Percentiles rank a stretch among this genome's conserved stretches.
phyloP scores from a whole-genome alignment of 2,329 filamentous ascomycete species.

The Pestalotiopsis fici region DNA sequence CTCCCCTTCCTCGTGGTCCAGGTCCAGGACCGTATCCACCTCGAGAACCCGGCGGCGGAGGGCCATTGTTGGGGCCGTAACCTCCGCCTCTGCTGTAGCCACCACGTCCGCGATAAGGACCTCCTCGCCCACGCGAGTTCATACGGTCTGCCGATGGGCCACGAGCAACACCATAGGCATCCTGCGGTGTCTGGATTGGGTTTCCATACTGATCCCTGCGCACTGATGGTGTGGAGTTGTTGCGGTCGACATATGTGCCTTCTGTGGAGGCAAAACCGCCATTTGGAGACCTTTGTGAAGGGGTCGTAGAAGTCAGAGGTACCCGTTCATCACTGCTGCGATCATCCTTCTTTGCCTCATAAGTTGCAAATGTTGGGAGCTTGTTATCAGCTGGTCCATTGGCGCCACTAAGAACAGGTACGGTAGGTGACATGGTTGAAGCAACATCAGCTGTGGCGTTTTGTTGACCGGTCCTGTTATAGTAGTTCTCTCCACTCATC shows the following conservation, averaged over 20 bases:
- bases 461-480: conserved; percentile 66
- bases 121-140: conserved; percentile 57
- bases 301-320: conserved; percentile 67
- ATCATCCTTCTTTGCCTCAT: conserved; percentile 62
- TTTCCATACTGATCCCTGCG: conserved; percentile 67
- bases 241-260: conserved; percentile 35
- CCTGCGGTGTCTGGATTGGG: conserved; percentile 42
- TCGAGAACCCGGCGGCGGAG: conserved; percentile 39
- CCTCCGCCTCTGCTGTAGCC: conserved; percentile 40
- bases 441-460: conserved; percentile 43
- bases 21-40: conserved; percentile 44
- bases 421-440: conserved; percentile 52
- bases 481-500: conserved; percentile 95
- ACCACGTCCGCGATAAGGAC: conserved; percentile 50
- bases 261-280: conserved; percentile 40
- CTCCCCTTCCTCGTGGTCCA: conserved; percentile 19
- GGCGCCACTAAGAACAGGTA: conserved; percentile 58
- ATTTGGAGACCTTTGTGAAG: conserved; percentile 58
- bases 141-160: conserved; percentile 46
- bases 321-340: conserved; percentile 68
- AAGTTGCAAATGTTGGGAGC: conserved; percentile 61
- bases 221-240: conserved; percentile 32
- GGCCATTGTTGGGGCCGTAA: conserved; percentile 42
- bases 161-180: conserved; percentile 47
- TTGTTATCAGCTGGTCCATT: conserved; percentile 50